Evolutionary conservation across 1,139 yeast species (phyloP).

Genomic region (Debaryomycetaceae sp.): DNA sequence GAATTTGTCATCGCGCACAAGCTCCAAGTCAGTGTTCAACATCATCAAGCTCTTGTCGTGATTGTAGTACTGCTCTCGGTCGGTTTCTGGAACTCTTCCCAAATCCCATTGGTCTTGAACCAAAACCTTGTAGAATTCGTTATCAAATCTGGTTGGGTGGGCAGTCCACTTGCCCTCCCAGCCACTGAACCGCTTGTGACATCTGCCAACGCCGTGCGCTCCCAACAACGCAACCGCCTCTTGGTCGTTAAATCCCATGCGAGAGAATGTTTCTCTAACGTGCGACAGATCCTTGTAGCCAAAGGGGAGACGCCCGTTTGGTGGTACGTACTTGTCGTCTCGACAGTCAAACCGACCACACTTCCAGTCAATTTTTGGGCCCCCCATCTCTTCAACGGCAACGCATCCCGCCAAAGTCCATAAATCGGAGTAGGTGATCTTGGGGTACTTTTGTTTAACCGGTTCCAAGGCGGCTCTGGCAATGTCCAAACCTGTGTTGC

Average conservation of each 20-base stretch:
- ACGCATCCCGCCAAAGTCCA: conserved; percentile 65
- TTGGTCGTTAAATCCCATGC: conserved; percentile 61
- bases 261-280: conserved; percentile 46
- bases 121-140: conserved; percentile 30
- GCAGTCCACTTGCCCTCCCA: conserved; percentile 43
- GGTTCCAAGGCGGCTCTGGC: conserved; percentile 57
- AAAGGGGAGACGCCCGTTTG: conserved; percentile 59
- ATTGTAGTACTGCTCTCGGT: conserved; percentile 34
- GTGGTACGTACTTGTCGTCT: conserved; percentile 50
- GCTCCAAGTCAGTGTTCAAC: conserved; percentile 61
- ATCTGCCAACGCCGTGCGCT: conserved; percentile 63
- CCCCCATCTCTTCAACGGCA: conserved; percentile 59
- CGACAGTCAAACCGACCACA: conserved; percentile 61
- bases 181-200: conserved; percentile 50
- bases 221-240: conserved; percentile 64
- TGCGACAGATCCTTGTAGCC: conserved; percentile 52
- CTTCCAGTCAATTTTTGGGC: conserved; percentile 54
- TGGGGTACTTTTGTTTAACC: conserved; percentile 50
- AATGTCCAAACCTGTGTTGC: conserved; percentile 56
- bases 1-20: conserved; percentile 46
- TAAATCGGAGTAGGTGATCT: conserved; percentile 61
- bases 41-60: conserved; percentile 48
- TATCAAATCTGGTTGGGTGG: conserved; percentile 31
- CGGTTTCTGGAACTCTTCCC: conserved; percentile 37
- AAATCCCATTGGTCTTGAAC: conserved; percentile 27